Conservation (phyloP, 2,329 filamentous ascomycete genomes). For the Fusarium pilosicola region DNA sequence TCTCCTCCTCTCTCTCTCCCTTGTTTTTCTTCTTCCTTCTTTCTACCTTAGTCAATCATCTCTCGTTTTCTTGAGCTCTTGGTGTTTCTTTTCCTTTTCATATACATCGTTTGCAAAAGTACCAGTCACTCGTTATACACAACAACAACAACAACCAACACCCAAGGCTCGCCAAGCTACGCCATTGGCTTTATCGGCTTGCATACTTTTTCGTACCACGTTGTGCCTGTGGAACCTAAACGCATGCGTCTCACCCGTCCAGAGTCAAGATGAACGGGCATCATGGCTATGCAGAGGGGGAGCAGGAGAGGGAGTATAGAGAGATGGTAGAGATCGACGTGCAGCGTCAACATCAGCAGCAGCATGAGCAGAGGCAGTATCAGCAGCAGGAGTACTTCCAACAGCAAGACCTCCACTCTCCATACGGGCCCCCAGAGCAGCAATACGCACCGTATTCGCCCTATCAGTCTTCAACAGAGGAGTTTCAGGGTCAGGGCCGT, state of each 20-base stretch:
- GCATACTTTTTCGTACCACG: background rate
- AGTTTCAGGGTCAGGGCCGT: conserved; percentile 38
- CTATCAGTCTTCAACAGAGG: conserved; percentile 34
- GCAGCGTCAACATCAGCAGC: conserved; percentile 43
- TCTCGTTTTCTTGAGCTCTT: conserved; percentile 29
- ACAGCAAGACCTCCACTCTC: conserved; percentile 34
- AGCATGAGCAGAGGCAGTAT: conserved; percentile 40
- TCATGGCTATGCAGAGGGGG: conserved; percentile 34
- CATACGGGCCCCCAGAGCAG: conserved; percentile 32
- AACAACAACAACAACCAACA: background rate
- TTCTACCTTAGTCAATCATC: conserved; percentile 5
- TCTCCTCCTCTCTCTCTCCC: conserved; percentile 8
- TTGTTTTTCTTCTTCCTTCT: conserved; percentile 16
- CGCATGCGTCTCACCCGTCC: conserved; percentile 34
- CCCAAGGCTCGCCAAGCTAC: conserved; percentile 13
- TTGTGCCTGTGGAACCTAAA: background rate
- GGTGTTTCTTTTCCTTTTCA: conserved; percentile 12
- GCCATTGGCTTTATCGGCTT: background rate
- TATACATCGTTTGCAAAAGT: background rate
- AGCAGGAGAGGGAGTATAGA: conserved; percentile 43
- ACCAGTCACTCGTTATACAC: conserved; percentile 28
- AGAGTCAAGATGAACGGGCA: conserved; percentile 44
- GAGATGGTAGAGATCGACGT: conserved; percentile 52
- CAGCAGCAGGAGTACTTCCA: conserved; percentile 38
- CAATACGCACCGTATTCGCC: conserved; percentile 33